Evolutionary conservation across 2,329 filamentous ascomycete genomes (phyloP).

Genomic region (Cryphonectria carpinicola): DNA sequence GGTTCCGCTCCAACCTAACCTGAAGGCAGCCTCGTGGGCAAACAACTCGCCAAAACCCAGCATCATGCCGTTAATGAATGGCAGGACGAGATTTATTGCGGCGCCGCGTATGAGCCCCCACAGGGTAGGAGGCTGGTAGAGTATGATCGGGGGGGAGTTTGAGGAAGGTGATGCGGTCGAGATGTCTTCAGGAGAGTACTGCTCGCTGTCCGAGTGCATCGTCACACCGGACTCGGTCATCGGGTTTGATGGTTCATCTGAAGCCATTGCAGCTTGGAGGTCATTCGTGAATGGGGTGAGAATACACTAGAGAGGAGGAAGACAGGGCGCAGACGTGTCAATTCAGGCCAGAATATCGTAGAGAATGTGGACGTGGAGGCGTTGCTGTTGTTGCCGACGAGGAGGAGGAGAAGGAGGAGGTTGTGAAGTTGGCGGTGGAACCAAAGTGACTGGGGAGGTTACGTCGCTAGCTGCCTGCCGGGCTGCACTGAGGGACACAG

Average conservation of each 20-base stretch:
- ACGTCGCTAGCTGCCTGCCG: constrained; percentile 3
- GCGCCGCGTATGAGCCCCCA: constrained; percentile 86
- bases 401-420: not conserved
- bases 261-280: constrained; percentile 50
- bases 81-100: constrained; percentile 92
- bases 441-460: not conserved
- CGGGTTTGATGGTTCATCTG: constrained; percentile 54
- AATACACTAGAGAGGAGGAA: not conserved
- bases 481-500: not conserved
- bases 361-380: not conserved
- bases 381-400: not conserved
- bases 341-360: not conserved
- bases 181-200: constrained; percentile 71
- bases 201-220: constrained; percentile 81
- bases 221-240: constrained; percentile 76
- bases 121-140: constrained; percentile 87
- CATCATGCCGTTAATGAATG: constrained; percentile 98
- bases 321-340: not conserved
- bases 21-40: constrained; percentile 92
- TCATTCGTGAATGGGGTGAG: not conserved
- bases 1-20: constrained; percentile 90
- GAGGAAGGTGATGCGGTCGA: constrained; percentile 65
- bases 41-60: constrained; percentile 95
- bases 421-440: constrained; percentile 4
- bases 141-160: constrained; percentile 70